Evolutionary conservation across 2,329 filamentous ascomycete species (phyloP), one percentile per base, ranked within the genome.

Genomic region (Diaporthe ilicicola): DNA sequence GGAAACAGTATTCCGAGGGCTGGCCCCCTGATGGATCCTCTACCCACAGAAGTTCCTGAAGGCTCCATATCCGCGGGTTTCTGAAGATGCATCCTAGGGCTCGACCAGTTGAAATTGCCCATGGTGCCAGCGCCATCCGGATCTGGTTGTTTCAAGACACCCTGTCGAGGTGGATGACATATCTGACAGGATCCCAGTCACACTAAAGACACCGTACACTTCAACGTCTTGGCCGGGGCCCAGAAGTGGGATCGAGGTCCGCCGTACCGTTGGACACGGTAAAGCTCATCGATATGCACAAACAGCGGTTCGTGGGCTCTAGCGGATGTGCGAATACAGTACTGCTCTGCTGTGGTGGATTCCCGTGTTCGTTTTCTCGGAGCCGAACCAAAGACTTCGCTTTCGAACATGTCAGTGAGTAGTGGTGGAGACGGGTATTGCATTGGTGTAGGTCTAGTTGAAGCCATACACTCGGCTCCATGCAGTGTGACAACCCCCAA

Each of bases 401-500:
- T 22, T 34, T n/a, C 19, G 51, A 37, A 22, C 15, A 55, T 34
- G n/a, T 15, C 2, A 22, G 29, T 22, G 37, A 8, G 24, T 32
- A 34, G 29, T 55, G 29, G 51, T 55, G 29, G 19, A n/a, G 22
- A 37, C 37, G 3, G 19, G 15, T n/a, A 37, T 22, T 37, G 37
- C 12, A 15, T 22, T 44, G 22, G 12, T 24, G 22, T n/a, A 44
- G 37, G 32, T 24, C 37, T 22, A 61, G 27, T 22, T n/a, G 56
- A 61, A n/a, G 56, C 39, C 39, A 46, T 32, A 15, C 12, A 46
- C 22, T 22, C 39, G 39, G 56, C 56, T 62, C 39, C 29, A 62
- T 62, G 56, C 39, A 62, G 56, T 32, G 56, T 62, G 56, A 62
- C 56, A 62, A n/a, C 39, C 42, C 22, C 22, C 46, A 39, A 2